Conservation (phyloP, 208 protist genomes). For the Crithidia bombi region DNA sequence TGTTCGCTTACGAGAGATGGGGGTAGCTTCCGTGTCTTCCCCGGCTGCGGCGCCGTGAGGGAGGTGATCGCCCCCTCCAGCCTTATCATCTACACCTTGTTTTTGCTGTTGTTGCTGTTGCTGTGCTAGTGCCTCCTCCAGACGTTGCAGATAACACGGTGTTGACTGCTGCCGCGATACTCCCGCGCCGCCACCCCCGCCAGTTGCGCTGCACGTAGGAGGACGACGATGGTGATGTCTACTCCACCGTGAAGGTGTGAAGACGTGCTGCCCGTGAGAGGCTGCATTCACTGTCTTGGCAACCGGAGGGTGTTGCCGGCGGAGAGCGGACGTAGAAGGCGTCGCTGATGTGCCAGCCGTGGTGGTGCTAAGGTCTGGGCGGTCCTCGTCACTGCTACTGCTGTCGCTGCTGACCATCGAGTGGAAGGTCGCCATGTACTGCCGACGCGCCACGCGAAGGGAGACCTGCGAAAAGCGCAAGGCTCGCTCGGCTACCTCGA, state of each 20-base stretch:
- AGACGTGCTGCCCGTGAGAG: not conserved
- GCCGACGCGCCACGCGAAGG: slow-evolving; percentile 27
- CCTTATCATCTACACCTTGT: not conserved
- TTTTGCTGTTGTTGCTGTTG: not conserved
- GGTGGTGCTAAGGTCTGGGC: no score
- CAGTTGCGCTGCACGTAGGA: no score
- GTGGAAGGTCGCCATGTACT: slow-evolving; percentile 36
- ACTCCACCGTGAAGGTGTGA: slow-evolving; percentile 27
- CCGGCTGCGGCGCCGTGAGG: not conserved
- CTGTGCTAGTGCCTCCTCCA: slow-evolving; percentile 20
- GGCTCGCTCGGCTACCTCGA: slow-evolving; percentile 61
- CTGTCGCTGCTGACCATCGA: slow-evolving; percentile 29
- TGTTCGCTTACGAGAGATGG: not conserved
- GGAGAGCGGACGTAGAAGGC: not conserved
- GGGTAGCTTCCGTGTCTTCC: not conserved
- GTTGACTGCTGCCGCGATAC: not conserved
- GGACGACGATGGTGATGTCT: not conserved
- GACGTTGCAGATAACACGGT: slow-evolving; percentile 16
- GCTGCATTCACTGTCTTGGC: not conserved
- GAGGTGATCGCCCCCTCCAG: not conserved
- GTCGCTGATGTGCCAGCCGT: no score
- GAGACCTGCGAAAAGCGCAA: slow-evolving; percentile 33
- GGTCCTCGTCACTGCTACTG: slow-evolving; percentile 22
- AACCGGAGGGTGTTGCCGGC: not conserved
- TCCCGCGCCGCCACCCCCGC: no score